Conservation (phyloP, 805 yeast genomes). For the Cyberlindnera mycetangii region DNA sequence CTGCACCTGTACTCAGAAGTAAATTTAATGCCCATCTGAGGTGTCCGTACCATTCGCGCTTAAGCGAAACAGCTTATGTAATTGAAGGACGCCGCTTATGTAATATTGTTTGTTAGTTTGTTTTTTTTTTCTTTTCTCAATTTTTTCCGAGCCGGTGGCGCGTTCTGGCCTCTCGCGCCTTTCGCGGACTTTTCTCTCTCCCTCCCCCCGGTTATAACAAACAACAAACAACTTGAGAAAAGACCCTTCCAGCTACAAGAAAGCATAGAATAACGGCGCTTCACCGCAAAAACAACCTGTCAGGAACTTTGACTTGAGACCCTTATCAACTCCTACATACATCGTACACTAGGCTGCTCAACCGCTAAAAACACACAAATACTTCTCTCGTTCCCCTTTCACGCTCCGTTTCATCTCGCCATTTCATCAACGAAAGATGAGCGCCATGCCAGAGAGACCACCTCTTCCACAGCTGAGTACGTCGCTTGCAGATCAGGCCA, state of each 20-base stretch:
- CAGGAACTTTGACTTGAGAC: no score
- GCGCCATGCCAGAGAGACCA: constrained; percentile 1
- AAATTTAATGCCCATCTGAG: no score
- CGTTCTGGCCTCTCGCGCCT: not conserved
- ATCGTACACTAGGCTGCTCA: not conserved
- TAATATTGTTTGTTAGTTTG: no score
- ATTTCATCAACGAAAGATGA: constrained; percentile 1
- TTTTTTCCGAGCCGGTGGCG: not conserved
- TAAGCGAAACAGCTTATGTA: no score
- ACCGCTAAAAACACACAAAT: not conserved
- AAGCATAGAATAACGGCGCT: not conserved
- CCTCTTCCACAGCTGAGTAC: constrained; percentile 15
- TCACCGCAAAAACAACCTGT: no score
- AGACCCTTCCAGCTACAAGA: not conserved
- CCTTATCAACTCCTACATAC: no score
- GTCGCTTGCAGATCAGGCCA: constrained; percentile 20
- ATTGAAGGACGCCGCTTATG: no score
- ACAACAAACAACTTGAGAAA: not conserved
- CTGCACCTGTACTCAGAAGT: no score
- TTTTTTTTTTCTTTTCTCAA: not conserved
- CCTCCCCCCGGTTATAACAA: not conserved
- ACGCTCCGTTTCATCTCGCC: constrained; percentile 11
- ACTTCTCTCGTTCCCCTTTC: not conserved
- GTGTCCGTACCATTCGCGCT: no score
- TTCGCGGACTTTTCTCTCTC: not conserved